Percentiles rank a stretch among this genome's conserved stretches.
These are phyloP conservation scores for Eutrema yunnanense DNA, from an alignment of 345 rosid species.

Conservation along the genomic window DNA sequence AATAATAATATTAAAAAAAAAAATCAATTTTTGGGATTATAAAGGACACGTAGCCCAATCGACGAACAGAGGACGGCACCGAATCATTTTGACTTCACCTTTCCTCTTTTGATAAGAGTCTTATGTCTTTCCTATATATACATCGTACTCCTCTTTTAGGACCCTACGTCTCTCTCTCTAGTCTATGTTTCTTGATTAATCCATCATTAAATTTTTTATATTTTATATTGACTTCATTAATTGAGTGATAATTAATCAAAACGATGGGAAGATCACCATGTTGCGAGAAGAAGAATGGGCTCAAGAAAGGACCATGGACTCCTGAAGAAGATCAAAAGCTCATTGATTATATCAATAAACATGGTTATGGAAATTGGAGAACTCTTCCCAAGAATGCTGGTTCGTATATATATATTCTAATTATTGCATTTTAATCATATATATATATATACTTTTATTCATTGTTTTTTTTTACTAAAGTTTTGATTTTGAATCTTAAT, in stretches of 20 bases:
- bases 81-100: constrained; percentile 59
- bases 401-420: neutral
- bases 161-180: constrained; percentile 16
- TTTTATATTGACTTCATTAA: neutral
- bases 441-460: neutral
- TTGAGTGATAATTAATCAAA: neutral
- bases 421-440: neutral
- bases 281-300: constrained; percentile 62
- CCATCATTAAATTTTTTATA: neutral
- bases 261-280: constrained; percentile 77
- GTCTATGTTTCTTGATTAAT: constrained; percentile 6
- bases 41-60: constrained; percentile 62
- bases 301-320: constrained; percentile 92
- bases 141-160: constrained; percentile 16
- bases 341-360: constrained; percentile 51
- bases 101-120: constrained; percentile 7
- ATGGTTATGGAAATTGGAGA: constrained; percentile 87
- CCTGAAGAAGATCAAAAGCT: constrained; percentile 76
- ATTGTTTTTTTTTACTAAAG: neutral
- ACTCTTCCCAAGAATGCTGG: constrained; percentile 88
- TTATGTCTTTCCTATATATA: constrained; percentile 16
- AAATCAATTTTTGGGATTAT: neutral
- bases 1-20: neutral
- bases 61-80: constrained; percentile 76
- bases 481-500: neutral